Evolutionary conservation across 495 filamentous ascomycete species (phyloP).

Genomic region (Talaromyces adpressus): DNA sequence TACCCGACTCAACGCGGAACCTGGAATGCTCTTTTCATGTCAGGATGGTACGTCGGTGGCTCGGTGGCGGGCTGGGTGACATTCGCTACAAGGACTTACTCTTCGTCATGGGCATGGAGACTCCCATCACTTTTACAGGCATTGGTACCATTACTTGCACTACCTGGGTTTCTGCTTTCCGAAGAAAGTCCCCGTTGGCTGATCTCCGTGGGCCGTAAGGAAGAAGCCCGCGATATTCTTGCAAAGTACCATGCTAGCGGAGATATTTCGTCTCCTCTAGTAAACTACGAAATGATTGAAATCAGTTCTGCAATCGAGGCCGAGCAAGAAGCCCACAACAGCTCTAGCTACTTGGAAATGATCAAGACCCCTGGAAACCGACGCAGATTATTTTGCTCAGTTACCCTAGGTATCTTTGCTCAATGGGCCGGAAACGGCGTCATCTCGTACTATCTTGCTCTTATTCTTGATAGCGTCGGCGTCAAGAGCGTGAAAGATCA

Average conservation of each 20-base stretch:
- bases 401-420: background rate
- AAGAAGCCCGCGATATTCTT: conserved; percentile 37
- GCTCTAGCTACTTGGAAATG: background rate
- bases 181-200: conserved; percentile 31
- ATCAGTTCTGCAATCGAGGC: background rate
- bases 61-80: conserved; percentile 26
- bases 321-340: conserved; percentile 18
- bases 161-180: conserved; percentile 28
- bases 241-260: conserved; percentile 45
- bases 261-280: conserved; percentile 10
- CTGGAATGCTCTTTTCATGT: conserved; percentile 58
- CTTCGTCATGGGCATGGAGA: conserved; percentile 41
- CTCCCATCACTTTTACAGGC: conserved; percentile 46
- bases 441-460: background rate
- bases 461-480: background rate
- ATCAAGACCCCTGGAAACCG: background rate
- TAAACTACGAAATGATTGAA: background rate
- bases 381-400: background rate
- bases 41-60: conserved; percentile 54
- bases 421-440: background rate
- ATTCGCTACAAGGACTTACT: conserved; percentile 20
- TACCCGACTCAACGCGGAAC: conserved; percentile 57
- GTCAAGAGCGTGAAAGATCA: background rate
- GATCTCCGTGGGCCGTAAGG: conserved; percentile 35
- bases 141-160: conserved; percentile 32